Conservation (phyloP, 2,329 filamentous ascomycete genomes). For the Pestalotiopsis sp. region DNA sequence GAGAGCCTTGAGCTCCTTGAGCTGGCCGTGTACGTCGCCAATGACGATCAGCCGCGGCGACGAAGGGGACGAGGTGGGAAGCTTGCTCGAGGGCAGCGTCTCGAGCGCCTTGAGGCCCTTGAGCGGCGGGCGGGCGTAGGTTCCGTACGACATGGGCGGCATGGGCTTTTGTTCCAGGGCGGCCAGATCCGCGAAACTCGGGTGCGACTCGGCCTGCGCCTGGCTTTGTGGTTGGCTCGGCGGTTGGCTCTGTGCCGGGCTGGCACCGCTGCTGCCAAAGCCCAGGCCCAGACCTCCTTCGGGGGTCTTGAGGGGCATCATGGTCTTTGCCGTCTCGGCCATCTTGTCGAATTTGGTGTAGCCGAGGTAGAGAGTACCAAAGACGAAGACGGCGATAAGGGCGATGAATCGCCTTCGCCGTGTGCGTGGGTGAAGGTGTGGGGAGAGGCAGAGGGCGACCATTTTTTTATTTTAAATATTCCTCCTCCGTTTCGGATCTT, state of each 20-base stretch:
- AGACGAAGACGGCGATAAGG: constrained; percentile 2
- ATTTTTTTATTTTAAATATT: constrained; percentile 3
- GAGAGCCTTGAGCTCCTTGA: constrained; percentile 65
- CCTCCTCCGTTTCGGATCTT: neutral
- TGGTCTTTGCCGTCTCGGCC: constrained; percentile 1
- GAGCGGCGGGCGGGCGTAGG: constrained; percentile 27
- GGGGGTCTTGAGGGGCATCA: constrained; percentile 9
- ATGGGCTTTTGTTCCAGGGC: constrained; percentile 6
- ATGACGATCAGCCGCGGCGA: constrained; percentile 74
- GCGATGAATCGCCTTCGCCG: constrained; percentile 10
- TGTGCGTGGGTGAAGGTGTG: constrained; percentile 14
- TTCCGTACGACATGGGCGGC: constrained; percentile 16
- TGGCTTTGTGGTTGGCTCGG: neutral
- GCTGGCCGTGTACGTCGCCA: constrained; percentile 93
- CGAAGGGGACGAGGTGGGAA: constrained; percentile 29
- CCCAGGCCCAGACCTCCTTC: neutral
- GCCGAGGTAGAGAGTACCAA: constrained; percentile 12
- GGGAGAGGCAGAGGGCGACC: constrained; percentile 8
- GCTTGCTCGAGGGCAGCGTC: constrained; percentile 32
- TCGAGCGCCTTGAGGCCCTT: constrained; percentile 29
- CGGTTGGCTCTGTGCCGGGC: neutral
- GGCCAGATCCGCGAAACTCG: constrained; percentile 6
- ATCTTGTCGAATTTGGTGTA: constrained; percentile 11
- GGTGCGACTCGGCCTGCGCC: neutral
- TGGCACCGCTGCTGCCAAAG: neutral